Evolutionary conservation across 495 filamentous ascomycete genomes (phyloP).

Genomic region (Saxophila tyrrhenica): DNA sequence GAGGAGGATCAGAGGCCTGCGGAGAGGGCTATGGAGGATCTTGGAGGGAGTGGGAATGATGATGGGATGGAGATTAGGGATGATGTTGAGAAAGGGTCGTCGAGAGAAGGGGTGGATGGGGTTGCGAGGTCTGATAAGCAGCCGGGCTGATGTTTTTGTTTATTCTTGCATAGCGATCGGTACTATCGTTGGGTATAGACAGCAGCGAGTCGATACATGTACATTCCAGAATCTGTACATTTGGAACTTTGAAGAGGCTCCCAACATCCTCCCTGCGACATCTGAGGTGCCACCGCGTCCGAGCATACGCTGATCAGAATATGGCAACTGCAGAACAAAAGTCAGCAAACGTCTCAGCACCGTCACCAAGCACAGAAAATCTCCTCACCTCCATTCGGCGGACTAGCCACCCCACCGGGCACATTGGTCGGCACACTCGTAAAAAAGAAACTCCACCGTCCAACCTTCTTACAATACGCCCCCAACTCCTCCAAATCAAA

Average conservation of each 20-base stretch:
- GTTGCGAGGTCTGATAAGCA: background rate
- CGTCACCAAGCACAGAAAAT: constrained; percentile 15
- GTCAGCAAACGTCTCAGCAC: background rate
- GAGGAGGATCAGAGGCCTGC: background rate
- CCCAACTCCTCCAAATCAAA: constrained; percentile 25
- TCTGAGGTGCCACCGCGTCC: no score
- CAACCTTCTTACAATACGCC: constrained; percentile 20
- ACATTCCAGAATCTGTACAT: background rate
- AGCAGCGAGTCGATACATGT: no score
- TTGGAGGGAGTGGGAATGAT: background rate
- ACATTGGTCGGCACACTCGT: constrained; percentile 19
- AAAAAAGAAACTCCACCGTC: constrained; percentile 25
- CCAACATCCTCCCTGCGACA: no score
- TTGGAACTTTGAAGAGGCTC: no score
- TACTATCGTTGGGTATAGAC: background rate
- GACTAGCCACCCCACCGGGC: constrained; percentile 21
- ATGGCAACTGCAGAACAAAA: no score
- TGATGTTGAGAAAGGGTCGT: constrained; percentile 15
- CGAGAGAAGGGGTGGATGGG: constrained; percentile 6
- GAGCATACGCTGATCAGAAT: no score
- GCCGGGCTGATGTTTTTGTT: background rate
- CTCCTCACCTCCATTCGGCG: constrained; percentile 23
- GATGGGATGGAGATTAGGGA: constrained; percentile 11
- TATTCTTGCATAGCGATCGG: background rate
- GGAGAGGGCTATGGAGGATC: background rate